Conservation (phyloP, 352 stramenopile species). For the Globisporangium paroecandrum region DNA sequence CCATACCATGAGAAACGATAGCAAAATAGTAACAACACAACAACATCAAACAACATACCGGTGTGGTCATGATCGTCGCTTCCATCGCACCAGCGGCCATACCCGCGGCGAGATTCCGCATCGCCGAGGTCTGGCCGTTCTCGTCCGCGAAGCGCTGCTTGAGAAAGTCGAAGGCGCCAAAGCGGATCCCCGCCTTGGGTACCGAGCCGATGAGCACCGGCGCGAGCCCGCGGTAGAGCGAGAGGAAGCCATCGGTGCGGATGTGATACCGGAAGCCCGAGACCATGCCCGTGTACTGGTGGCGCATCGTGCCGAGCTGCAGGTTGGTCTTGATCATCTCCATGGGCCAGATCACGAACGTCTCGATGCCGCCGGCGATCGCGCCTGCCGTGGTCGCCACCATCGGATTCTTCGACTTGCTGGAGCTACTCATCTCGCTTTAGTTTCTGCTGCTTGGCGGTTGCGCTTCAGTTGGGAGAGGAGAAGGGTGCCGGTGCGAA, state of each 20-base stretch:
- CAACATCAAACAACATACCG: slow-evolving; percentile 32
- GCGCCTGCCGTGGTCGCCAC: slow-evolving; percentile 79
- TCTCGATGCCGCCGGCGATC: slow-evolving; percentile 88
- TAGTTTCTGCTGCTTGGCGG: not conserved
- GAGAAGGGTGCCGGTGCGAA: not conserved
- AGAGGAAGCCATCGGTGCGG: slow-evolving; percentile 54
- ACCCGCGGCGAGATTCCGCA: slow-evolving; percentile 91
- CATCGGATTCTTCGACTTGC: slow-evolving; percentile 76
- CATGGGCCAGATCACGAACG: slow-evolving; percentile 89
- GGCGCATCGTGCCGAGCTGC: slow-evolving; percentile 81
- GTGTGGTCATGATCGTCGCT: slow-evolving; percentile 92
- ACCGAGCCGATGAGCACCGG: slow-evolving; percentile 94
- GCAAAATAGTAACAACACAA: slow-evolving; percentile 1
- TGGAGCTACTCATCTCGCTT: slow-evolving; percentile 20
- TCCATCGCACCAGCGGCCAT: slow-evolving; percentile 91
- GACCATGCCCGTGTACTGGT: slow-evolving; percentile 73
- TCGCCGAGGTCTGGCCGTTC: slow-evolving; percentile 87
- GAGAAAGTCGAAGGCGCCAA: slow-evolving; percentile 92
- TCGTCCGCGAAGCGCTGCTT: slow-evolving; percentile 82
- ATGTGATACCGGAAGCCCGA: slow-evolving; percentile 73
- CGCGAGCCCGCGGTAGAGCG: slow-evolving; percentile 92
- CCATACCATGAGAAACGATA: not conserved
- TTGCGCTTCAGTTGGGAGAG: not conserved
- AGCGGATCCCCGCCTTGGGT: slow-evolving; percentile 96
- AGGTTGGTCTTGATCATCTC: slow-evolving; percentile 96